phyloP scores from a whole-genome alignment of 169 alveolate species.

The Plasmodium coatneyi region DNA sequence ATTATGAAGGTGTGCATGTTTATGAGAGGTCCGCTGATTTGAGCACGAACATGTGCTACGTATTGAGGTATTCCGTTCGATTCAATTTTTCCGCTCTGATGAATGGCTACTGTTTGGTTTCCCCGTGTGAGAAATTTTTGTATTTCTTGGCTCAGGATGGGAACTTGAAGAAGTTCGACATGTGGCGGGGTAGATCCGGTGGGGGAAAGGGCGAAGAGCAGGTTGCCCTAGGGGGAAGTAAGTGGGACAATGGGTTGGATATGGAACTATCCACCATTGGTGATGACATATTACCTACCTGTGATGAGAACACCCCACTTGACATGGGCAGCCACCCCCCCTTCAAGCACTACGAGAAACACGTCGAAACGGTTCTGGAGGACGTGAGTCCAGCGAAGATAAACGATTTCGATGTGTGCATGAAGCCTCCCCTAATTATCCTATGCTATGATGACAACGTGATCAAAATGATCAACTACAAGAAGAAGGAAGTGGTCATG shows the following conservation, averaged over 20 bases:
- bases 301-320: not conserved
- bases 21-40: slow-evolving; percentile 43
- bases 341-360: not conserved
- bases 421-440: slow-evolving; percentile 40
- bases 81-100: slow-evolving; percentile 22
- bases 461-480: slow-evolving; percentile 52
- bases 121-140: slow-evolving; percentile 34
- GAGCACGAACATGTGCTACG: slow-evolving; percentile 12
- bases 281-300: not conserved
- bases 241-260: not conserved
- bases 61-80: not conserved
- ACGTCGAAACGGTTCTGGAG: slow-evolving; percentile 28
- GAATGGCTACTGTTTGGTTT: slow-evolving; percentile 47
- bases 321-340: not conserved
- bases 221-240: not conserved
- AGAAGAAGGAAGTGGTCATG: slow-evolving; percentile 52
- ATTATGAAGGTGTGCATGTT: slow-evolving; percentile 16
- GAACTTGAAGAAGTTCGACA: slow-evolving; percentile 34
- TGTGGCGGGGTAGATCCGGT: not conserved
- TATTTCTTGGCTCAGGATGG: slow-evolving; percentile 61
- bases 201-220: not conserved
- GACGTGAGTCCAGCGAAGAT: slow-evolving; percentile 41
- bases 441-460: slow-evolving; percentile 53
- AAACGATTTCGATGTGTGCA: slow-evolving; percentile 65
- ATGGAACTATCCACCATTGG: not conserved